These are phyloP conservation scores for Penicilliopsis zonata DNA, from an alignment of 495 filamentous ascomycete species.

Conservation along the genomic window DNA sequence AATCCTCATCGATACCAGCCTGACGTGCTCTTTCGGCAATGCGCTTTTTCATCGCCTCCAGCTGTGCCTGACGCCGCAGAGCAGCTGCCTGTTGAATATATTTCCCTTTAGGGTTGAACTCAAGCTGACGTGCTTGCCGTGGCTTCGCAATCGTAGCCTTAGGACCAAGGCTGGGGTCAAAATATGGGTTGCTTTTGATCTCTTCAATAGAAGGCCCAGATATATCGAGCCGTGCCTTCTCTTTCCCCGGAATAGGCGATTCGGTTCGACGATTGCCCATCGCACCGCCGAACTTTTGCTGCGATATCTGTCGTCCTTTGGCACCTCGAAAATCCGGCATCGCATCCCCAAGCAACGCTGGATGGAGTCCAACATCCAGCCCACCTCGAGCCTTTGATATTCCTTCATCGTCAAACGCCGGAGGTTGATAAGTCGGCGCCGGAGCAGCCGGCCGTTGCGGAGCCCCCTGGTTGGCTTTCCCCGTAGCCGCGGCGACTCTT, in stretches of 20 bases:
- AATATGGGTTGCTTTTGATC: conserved; percentile 71
- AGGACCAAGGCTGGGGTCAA: conserved; percentile 58
- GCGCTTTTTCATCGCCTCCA: conserved; percentile 88
- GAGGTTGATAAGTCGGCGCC: conserved; percentile 26
- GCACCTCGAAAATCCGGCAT: conserved; percentile 48
- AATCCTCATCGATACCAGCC: conserved; percentile 80
- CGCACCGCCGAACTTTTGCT: conserved; percentile 46
- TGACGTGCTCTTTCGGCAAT: conserved; percentile 79
- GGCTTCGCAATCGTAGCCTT: conserved; percentile 50
- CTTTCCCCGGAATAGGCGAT: conserved; percentile 29
- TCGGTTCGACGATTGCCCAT: conserved; percentile 47
- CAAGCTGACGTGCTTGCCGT: conserved; percentile 58
- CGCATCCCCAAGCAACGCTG: conserved; percentile 67
- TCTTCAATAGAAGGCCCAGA: conserved; percentile 58
- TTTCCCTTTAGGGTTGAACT: conserved; percentile 95
- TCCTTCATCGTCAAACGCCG: conserved; percentile 35
- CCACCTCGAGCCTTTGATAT: conserved; percentile 53
- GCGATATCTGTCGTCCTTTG: conserved; percentile 38
- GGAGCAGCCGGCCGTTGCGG: conserved; percentile 26
- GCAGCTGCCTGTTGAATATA: conserved; percentile 89
- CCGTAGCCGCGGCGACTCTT: conserved; percentile 64
- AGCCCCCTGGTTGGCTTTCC: conserved; percentile 36
- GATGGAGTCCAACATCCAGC: conserved; percentile 81
- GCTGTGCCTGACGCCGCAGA: conserved; percentile 68
- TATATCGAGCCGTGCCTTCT: conserved; percentile 53